A percentile compares a stretch with the other conserved stretches of the same genome.
Conservation (phyloP, 1,284 basidiomycete species). For the Tilletiaria anomala region DNA sequence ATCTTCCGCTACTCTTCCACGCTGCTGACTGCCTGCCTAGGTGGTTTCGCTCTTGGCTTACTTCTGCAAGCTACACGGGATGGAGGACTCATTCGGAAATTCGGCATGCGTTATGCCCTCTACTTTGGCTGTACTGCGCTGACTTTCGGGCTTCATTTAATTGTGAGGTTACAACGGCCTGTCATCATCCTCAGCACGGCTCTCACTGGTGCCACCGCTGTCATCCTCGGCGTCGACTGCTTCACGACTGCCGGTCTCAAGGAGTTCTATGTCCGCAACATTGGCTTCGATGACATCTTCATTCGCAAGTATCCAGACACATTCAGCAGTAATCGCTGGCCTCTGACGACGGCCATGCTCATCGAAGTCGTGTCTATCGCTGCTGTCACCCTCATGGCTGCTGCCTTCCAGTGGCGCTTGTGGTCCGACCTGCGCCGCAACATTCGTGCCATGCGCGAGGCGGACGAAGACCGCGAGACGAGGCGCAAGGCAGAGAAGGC, state of each 20-base stretch:
- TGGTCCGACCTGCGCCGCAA: slow-evolving; percentile 56
- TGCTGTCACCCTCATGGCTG: slow-evolving; percentile 53
- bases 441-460: slow-evolving; percentile 61
- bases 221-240: slow-evolving; percentile 84
- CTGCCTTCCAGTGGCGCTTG: slow-evolving; percentile 68
- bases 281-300: slow-evolving; percentile 68
- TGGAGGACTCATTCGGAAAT: slow-evolving; percentile 62
- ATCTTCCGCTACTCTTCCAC: slow-evolving; percentile 17
- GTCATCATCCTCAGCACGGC: slow-evolving; percentile 53
- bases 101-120: slow-evolving; percentile 71
- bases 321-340: slow-evolving; percentile 46
- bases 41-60: slow-evolving; percentile 69
- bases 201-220: slow-evolving; percentile 75
- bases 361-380: slow-evolving; percentile 80
- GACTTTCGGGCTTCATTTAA: slow-evolving; percentile 12
- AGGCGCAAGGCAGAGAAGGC: slow-evolving; percentile 61
- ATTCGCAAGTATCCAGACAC: slow-evolving; percentile 12
- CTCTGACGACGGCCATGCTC: slow-evolving; percentile 74
- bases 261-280: slow-evolving; percentile 88
- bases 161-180: slow-evolving; percentile 18
- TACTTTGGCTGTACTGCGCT: slow-evolving; percentile 51
- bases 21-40: slow-evolving; percentile 45
- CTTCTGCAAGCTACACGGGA: slow-evolving; percentile 71
- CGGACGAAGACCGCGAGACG: slow-evolving; percentile 55
- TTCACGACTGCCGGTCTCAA: slow-evolving; percentile 77